These are phyloP conservation scores for Paecilomyces sp. DNA, from an alignment of 2,329 filamentous ascomycete species.

Conservation along the genomic window DNA sequence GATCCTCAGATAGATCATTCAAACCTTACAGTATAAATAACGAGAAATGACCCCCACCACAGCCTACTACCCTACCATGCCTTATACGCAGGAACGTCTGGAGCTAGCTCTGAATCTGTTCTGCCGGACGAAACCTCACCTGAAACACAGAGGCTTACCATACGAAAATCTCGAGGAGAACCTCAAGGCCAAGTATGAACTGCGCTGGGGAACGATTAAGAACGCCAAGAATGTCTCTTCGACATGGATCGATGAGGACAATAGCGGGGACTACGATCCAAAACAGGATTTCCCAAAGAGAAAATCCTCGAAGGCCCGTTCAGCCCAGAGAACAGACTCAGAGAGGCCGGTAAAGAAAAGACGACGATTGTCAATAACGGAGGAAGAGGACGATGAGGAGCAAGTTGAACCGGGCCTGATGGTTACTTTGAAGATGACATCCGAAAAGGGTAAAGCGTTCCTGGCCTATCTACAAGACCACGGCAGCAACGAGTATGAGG, in stretches of 20 bases:
- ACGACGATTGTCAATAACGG: background rate
- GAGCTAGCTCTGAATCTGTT: constrained; percentile 3
- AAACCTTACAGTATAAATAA: background rate
- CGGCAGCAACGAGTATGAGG: background rate
- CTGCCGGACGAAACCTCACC: background rate
- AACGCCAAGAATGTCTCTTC: background rate
- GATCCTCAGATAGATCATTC: too few relatives aligned
- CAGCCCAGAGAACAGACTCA: background rate
- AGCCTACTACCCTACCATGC: background rate
- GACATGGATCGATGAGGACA: constrained; percentile 28
- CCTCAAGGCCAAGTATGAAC: constrained; percentile 14
- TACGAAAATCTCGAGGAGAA: constrained; percentile 7
- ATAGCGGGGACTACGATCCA: constrained; percentile 27
- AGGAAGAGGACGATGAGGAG: background rate
- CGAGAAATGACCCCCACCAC: background rate
- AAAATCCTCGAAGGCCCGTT: background rate
- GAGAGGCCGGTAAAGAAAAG: background rate
- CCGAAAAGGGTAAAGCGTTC: background rate
- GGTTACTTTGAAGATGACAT: background rate
- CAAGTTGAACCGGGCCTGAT: background rate
- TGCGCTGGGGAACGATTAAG: constrained; percentile 7
- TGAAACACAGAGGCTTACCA: constrained; percentile 20
- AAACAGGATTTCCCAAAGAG: background rate
- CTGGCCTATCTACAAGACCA: background rate
- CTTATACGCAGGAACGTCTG: constrained; percentile 4